phyloP scores from a whole-genome alignment of 2,329 filamentous ascomycete genomes.

The Tolypocladium guangdongense region DNA sequence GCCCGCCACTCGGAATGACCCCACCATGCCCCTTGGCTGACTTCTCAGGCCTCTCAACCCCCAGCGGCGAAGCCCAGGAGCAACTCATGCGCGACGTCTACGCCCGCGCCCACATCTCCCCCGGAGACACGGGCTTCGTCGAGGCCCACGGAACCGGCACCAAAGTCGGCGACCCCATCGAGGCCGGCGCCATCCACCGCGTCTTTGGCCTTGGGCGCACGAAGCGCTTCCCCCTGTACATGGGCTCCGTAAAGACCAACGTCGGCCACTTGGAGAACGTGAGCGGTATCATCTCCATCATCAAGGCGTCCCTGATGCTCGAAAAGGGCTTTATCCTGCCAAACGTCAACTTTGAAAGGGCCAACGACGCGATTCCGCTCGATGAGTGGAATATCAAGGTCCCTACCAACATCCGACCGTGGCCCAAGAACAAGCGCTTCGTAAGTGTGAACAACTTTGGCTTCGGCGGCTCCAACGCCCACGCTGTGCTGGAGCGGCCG shows the following conservation, averaged over 20 bases:
- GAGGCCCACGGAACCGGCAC: conserved; percentile 49
- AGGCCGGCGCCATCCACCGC: conserved; percentile 35
- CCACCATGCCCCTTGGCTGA: neutral
- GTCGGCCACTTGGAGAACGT: conserved; percentile 42
- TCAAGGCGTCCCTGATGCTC: conserved; percentile 41
- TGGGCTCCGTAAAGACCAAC: conserved; percentile 40
- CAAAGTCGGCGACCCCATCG: conserved; percentile 43
- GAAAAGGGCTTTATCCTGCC: conserved; percentile 38
- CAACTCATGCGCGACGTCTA: conserved; percentile 27
- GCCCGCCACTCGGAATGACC: neutral
- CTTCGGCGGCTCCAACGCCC: conserved; percentile 34
- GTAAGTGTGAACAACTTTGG: conserved; percentile 40
- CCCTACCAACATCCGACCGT: conserved; percentile 30
- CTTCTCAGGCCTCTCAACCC: conserved; percentile 42
- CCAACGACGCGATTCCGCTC: conserved; percentile 37
- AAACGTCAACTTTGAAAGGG: conserved; percentile 37
- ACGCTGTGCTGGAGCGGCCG: conserved; percentile 24
- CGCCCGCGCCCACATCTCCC: conserved; percentile 14
- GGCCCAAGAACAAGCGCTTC: conserved; percentile 36
- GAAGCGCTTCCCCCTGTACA: conserved; percentile 29
- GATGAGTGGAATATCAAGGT: conserved; percentile 40
- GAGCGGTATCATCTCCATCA: conserved; percentile 38
- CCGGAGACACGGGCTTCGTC: conserved; percentile 20
- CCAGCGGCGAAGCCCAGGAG: conserved; percentile 37
- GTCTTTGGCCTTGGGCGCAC: conserved; percentile 29